These are phyloP conservation scores for Thuja plicata DNA, from an alignment of 83 land plant genomes.

Conservation along the genomic window DNA sequence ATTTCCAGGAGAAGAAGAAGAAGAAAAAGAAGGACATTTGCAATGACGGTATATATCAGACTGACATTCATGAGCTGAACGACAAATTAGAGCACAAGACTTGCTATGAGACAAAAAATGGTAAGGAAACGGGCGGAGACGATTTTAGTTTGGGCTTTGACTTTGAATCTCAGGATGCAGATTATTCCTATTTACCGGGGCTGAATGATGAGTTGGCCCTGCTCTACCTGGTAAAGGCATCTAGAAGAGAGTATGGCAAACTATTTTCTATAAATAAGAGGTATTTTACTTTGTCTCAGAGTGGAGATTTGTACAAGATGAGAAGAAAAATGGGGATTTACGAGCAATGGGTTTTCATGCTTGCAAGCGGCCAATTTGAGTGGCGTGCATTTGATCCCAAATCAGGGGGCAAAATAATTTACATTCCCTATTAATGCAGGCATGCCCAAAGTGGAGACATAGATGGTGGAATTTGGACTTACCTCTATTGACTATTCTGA, in stretches of 20 bases:
- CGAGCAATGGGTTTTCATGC: constrained; percentile 40
- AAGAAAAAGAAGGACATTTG: too few relatives aligned
- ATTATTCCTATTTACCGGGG: constrained; percentile 25
- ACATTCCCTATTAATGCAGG: too few relatives aligned
- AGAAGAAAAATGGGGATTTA: constrained; percentile 31
- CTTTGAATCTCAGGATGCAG: constrained; percentile 53
- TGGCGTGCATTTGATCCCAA: constrained; percentile 41
- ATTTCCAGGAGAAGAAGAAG: too few relatives aligned
- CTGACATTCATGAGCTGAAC: too few relatives aligned
- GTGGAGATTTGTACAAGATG: constrained; percentile 36
- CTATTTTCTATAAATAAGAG: constrained; percentile 32
- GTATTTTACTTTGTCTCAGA: constrained; percentile 24
- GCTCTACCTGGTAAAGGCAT: constrained; percentile 33
- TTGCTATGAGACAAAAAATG: too few relatives aligned
- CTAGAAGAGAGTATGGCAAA: constrained; percentile 35
- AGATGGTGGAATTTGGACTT: too few relatives aligned
- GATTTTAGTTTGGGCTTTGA: too few relatives aligned
- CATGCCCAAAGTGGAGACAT: too few relatives aligned
- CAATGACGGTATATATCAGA: too few relatives aligned
- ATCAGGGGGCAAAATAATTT: too few relatives aligned
- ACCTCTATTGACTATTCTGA: too few relatives aligned
- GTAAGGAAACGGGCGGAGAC: neutral
- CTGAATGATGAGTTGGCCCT: constrained; percentile 41
- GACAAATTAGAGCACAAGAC: too few relatives aligned
- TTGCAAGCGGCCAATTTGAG: constrained; percentile 24